A percentile compares a stretch with the other conserved stretches of the same genome.
phyloP scores from a whole-genome alignment of 2,329 filamentous ascomycete species.

The Penicillium nordicum region DNA sequence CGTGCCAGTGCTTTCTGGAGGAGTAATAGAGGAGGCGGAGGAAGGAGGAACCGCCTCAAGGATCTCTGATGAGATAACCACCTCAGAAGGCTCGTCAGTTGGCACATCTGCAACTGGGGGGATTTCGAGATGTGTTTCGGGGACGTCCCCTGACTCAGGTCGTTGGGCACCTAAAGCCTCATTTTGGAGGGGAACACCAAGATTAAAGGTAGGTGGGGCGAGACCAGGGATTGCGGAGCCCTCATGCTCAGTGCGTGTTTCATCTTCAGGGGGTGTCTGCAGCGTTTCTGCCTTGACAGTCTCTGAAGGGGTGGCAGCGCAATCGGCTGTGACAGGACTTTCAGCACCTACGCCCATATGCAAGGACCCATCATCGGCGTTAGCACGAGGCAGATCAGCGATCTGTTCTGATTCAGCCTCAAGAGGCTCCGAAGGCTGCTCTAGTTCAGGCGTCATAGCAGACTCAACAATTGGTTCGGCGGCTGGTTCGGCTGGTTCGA shows the following conservation, averaged over 20 bases:
- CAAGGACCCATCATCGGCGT: constrained; percentile 18
- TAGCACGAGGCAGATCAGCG: constrained; percentile 18
- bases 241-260: constrained; percentile 24
- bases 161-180: constrained; percentile 23
- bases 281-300: constrained; percentile 15
- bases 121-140: constrained; percentile 23
- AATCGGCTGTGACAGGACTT: constrained; percentile 12
- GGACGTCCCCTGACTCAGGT: constrained; percentile 19
- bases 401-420: constrained; percentile 24
- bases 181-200: constrained; percentile 29
- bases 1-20: constrained; percentile 14
- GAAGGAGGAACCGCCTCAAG: constrained; percentile 19
- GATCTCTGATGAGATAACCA: constrained; percentile 10
- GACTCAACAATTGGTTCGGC: neutral
- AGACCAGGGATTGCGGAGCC: constrained; percentile 25
- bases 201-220: constrained; percentile 31
- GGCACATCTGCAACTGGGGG: constrained; percentile 16
- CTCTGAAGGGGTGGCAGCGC: constrained; percentile 11
- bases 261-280: constrained; percentile 21
- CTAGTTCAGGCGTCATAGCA: neutral
- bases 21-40: constrained; percentile 16
- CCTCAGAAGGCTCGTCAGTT: constrained; percentile 14
- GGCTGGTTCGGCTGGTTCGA: neutral
- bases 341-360: constrained; percentile 14
- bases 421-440: constrained; percentile 2